phyloP scores from a whole-genome alignment of 805 yeast species.

The Zygotorulaspora florentina region DNA sequence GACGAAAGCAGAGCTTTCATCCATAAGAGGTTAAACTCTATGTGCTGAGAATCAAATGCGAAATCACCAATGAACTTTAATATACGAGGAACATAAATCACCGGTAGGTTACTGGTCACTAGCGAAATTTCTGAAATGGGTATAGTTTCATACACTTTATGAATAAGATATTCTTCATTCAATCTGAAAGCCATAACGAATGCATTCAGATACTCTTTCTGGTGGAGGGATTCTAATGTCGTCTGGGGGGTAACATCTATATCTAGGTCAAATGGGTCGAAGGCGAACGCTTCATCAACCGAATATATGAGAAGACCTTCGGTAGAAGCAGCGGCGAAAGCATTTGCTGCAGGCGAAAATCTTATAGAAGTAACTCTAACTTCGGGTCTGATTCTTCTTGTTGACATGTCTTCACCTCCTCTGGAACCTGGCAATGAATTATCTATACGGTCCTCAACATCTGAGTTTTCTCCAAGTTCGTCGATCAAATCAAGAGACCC shows the following conservation, averaged over 20 bases:
- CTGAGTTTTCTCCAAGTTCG: conserved; percentile 79
- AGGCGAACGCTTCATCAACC: conserved; percentile 65
- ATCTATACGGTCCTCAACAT: conserved; percentile 77
- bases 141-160: conserved; percentile 66
- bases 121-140: conserved; percentile 68
- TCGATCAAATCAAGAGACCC: conserved; percentile 83
- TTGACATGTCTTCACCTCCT: conserved; percentile 72
- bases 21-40: conserved; percentile 85
- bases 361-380: conserved; percentile 72
- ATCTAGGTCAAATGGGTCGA: conserved; percentile 95
- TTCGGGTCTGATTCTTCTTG: conserved; percentile 72
- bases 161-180: conserved; percentile 72
- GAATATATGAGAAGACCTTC: conserved; percentile 86
- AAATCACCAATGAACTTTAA: conserved; percentile 65
- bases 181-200: conserved; percentile 90
- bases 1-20: conserved; percentile 58
- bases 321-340: conserved; percentile 93
- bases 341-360: conserved; percentile 85
- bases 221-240: conserved; percentile 55
- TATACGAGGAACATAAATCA: conserved; percentile 65
- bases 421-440: conserved; percentile 78
- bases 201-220: conserved; percentile 62
- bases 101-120: conserved; percentile 67
- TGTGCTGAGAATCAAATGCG: conserved; percentile 67
- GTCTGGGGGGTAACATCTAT: conserved; percentile 84